Evolutionary conservation across 2,329 filamentous ascomycete genomes (phyloP), one percentile per base, ranked within the genome.

Genomic region (Madurella fahalii): DNA sequence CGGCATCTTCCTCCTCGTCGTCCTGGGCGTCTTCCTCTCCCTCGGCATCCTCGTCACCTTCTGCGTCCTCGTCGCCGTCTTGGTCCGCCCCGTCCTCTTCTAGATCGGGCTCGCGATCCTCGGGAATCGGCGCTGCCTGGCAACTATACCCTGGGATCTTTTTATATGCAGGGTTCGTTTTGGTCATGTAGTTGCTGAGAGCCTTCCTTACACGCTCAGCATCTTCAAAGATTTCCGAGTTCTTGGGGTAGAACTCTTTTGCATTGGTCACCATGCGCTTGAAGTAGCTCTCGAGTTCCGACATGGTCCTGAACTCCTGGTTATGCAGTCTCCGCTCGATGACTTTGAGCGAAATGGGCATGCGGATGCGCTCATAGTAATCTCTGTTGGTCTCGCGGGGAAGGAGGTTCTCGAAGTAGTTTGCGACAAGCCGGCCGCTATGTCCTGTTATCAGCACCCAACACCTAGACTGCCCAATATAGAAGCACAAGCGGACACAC

Each of bases 241-340:
- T 81, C 62, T 86, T 86, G 56, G 85, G 79, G 65, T 93, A 93
- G 72, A 84, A 94, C 51, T 90, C 85, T 70, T 95, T 95, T 37
- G 89, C 89, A 66, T 95, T 96, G 60, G 84, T 80, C 52, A 95
- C 87, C 79, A 96, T 88, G 59, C 90, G 85, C 75, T 94, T 95
- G 67, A 93, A 82, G 68, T 92, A 92, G 66, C 87, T 86, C 70
- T 96, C 91, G 12, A 96, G 75, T 47, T 86, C 79, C 5, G 89
- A 84, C 47, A 96, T 77, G 49, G 74, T 87, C 13, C 79, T 68
- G 67, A 95, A 95, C 60, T 85, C 80, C 63, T 81, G 76, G 47
- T 82, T 77, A 50, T 82, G 79, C 48, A 96, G 77, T 70, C 90
- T 93, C 44, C 77, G 77, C 74, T 95, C 88, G 57, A 95, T 86